These are phyloP conservation scores for Beauveria sp. DNA, from an alignment of 2,329 filamentous ascomycete genomes.

Conservation along the genomic window DNA sequence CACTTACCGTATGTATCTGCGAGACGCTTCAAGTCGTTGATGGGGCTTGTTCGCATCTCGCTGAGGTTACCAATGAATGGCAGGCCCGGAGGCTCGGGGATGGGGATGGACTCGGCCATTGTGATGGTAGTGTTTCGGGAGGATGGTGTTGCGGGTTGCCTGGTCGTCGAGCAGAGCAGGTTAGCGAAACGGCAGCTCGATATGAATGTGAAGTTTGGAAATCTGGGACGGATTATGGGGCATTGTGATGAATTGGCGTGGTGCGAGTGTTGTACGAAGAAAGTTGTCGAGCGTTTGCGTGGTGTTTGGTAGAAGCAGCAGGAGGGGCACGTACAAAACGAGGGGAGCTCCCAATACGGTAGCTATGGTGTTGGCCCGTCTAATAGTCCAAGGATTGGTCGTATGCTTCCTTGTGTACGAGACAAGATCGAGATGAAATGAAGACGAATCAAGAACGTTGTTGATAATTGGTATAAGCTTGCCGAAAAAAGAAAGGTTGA, in stretches of 20 bases:
- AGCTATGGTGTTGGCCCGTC: not conserved
- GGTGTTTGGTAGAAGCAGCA: not conserved
- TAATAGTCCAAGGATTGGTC: not conserved
- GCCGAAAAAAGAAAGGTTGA: not conserved
- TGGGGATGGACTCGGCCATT: slow-evolving; percentile 34
- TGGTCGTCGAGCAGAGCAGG: not conserved
- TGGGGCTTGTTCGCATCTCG: slow-evolving; percentile 54
- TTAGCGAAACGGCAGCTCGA: not conserved
- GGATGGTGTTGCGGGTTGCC: not conserved
- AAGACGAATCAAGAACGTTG: not conserved
- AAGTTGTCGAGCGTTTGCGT: not conserved
- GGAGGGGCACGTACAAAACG: not conserved
- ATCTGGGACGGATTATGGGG: not conserved
- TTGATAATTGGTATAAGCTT: not conserved
- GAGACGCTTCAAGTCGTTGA: slow-evolving; percentile 46
- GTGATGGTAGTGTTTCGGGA: not conserved
- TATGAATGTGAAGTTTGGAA: not conserved
- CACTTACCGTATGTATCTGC: slow-evolving; percentile 57
- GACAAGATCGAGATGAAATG: not conserved
- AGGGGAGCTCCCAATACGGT: not conserved
- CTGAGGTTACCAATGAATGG: slow-evolving; percentile 59
- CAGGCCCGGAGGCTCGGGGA: slow-evolving; percentile 56
- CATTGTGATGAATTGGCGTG: no score
- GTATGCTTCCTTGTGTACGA: not conserved
- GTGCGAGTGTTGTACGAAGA: not conserved